A percentile compares a stretch with the other conserved stretches of the same genome.
Conservation (phyloP, 2,329 filamentous ascomycete species). For the Xylogone sp. region DNA sequence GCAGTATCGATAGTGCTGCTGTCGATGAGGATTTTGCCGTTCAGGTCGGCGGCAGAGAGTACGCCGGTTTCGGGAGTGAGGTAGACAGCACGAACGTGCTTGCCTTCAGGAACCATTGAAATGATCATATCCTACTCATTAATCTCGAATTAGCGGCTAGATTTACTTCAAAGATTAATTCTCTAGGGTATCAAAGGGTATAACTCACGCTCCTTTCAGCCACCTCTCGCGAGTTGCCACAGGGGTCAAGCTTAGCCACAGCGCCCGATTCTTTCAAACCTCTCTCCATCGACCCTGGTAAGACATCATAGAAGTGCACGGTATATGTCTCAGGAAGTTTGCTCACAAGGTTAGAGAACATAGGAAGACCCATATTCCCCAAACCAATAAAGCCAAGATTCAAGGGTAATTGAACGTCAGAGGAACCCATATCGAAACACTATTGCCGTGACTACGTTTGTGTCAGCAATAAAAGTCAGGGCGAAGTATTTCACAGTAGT, state of each 20-base stretch:
- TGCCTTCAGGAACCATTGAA: slow-evolving; percentile 64
- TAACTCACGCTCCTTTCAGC: background rate
- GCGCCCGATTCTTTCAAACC: slow-evolving; percentile 2
- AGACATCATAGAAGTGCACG: slow-evolving; percentile 2
- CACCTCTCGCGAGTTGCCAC: background rate
- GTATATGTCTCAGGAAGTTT: slow-evolving; percentile 45
- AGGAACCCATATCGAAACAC: background rate
- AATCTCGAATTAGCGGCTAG: background rate
- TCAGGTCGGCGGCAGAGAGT: slow-evolving; percentile 34
- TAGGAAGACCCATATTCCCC: slow-evolving; percentile 50
- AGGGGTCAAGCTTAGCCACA: background rate
- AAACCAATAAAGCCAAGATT: slow-evolving; percentile 47
- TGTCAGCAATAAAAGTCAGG: background rate
- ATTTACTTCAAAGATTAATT: slow-evolving; percentile 1
- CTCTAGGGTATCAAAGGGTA: background rate
- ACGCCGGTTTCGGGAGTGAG: slow-evolving; percentile 43
- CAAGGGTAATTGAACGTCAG: background rate
- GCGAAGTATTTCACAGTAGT: background rate
- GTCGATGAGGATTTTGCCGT: slow-evolving; percentile 58
- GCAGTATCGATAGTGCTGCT: slow-evolving; percentile 68
- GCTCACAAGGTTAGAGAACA: slow-evolving; percentile 63
- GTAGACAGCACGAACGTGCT: slow-evolving; percentile 64
- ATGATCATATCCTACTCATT: slow-evolving; percentile 55
- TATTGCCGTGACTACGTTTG: background rate
- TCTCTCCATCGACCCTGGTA: background rate